These are phyloP conservation scores for Sanguinoderma infundibulare DNA, from an alignment of 1,284 basidiomycete species.

Conservation along the genomic window DNA sequence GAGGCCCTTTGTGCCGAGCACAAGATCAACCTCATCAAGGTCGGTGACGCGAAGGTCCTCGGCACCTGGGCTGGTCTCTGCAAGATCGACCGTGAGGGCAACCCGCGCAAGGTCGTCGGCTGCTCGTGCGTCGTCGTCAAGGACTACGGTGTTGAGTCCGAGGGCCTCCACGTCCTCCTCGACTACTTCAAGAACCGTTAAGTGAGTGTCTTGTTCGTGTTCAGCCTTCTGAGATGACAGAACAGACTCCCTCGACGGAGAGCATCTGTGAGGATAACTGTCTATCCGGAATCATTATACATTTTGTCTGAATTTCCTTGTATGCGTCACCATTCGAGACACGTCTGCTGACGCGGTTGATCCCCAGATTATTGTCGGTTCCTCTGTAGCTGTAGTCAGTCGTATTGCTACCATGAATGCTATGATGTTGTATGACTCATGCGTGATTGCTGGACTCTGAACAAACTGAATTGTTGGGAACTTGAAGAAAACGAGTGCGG, in stretches of 20 bases:
- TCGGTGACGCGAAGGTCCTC: constrained; percentile 96
- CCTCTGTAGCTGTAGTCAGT: constrained; percentile 17
- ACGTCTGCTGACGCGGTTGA: neutral
- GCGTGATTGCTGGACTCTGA: neutral
- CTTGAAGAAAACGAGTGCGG: neutral
- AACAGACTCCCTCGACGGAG: constrained; percentile 90
- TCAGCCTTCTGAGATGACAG: constrained; percentile 65
- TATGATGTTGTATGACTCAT: constrained; percentile 9
- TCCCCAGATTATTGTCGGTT: constrained; percentile 15
- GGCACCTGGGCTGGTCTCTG: constrained; percentile 99
- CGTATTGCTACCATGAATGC: constrained; percentile 7
- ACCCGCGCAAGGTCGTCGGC: constrained; percentile 95
- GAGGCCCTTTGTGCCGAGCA: constrained; percentile 99
- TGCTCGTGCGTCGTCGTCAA: constrained; percentile 98
- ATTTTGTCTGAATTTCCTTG: constrained; percentile 57
- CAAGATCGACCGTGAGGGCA: constrained; percentile 99
- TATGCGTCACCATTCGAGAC: neutral
- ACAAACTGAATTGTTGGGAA: neutral
- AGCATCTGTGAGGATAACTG: constrained; percentile 67
- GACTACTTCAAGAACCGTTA: constrained; percentile 96
- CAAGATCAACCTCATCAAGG: constrained; percentile 99
- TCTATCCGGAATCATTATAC: constrained; percentile 88
- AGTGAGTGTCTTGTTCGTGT: constrained; percentile 38
- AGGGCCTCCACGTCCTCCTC: constrained; percentile 95
- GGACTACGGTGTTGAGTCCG: constrained; percentile 96